Conservation (phyloP, 164 flowering plant species). For the Hamamelis virginiana region DNA sequence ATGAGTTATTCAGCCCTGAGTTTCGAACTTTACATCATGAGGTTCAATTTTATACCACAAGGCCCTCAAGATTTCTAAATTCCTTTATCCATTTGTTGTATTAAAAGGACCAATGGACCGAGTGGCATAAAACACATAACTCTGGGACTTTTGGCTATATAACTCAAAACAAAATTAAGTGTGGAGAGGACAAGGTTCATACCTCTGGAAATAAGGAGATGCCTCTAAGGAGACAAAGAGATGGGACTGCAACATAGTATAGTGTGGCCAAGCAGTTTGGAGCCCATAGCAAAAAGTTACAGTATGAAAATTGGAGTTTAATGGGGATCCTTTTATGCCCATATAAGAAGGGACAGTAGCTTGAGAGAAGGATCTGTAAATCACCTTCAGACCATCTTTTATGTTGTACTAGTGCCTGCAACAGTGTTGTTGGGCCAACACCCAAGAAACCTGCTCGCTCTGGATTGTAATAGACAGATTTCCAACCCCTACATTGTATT, state of each 20-base stretch:
- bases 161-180: too few species aligned
- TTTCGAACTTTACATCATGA: too few species aligned
- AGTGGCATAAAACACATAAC: too few species aligned
- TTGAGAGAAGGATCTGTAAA: constrained; percentile 31
- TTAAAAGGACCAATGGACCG: too few species aligned
- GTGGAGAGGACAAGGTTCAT: not conserved
- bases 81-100: too few species aligned
- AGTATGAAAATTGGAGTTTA: constrained; percentile 29
- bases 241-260: constrained; percentile 22
- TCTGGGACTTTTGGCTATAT: too few species aligned
- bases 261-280: constrained; percentile 25
- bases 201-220: constrained; percentile 33
- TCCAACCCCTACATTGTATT: constrained; percentile 44
- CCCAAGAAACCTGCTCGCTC: constrained; percentile 25
- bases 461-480: constrained; percentile 30
- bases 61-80: too few species aligned
- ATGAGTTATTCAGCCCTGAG: too few species aligned
- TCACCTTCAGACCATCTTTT: constrained; percentile 39
- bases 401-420: constrained; percentile 26
- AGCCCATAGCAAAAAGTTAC: constrained; percentile 27
- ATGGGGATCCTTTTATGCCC: constrained; percentile 26
- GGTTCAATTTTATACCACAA: too few species aligned
- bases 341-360: constrained; percentile 21
- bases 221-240: constrained; percentile 26
- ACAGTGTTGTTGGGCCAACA: constrained; percentile 23